Percentiles rank a stretch among this genome's conserved stretches.
Conservation (phyloP, 2,329 filamentous ascomycete genomes). For the Colletotrichum euphorbiae region DNA sequence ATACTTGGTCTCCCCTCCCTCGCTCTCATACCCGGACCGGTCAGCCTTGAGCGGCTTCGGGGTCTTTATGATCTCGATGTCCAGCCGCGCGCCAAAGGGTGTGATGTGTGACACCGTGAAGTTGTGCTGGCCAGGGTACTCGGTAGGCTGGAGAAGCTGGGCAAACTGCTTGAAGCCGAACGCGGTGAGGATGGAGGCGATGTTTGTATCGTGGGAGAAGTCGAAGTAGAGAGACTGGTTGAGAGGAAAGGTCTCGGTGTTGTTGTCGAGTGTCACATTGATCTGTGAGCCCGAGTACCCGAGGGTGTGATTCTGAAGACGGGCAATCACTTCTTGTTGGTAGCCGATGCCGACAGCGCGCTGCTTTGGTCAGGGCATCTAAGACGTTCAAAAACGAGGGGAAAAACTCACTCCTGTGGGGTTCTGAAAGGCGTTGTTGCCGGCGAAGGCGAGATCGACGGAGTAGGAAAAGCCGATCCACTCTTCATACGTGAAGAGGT, state of each 20-base stretch:
- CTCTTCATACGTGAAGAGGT: slow-evolving; percentile 79
- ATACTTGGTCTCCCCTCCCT: slow-evolving; percentile 71
- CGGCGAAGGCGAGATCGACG: slow-evolving; percentile 74
- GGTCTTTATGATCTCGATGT: slow-evolving; percentile 79
- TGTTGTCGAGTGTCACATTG: slow-evolving; percentile 78
- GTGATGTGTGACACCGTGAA: slow-evolving; percentile 76
- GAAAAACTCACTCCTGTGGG: slow-evolving; percentile 65
- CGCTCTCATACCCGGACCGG: slow-evolving; percentile 62
- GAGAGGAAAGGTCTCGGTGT: slow-evolving; percentile 75
- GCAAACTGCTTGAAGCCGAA: slow-evolving; percentile 79
- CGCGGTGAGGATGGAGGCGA: slow-evolving; percentile 75
- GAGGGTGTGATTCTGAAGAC: slow-evolving; percentile 74
- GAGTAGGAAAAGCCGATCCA: slow-evolving; percentile 80
- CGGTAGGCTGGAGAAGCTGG: slow-evolving; percentile 65
- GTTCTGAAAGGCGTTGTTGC: slow-evolving; percentile 70
- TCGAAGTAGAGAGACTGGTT: slow-evolving; percentile 81
- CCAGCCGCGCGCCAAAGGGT: slow-evolving; percentile 78
- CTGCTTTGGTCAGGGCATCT: slow-evolving; percentile 44
- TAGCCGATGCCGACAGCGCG: slow-evolving; percentile 80
- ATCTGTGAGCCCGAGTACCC: slow-evolving; percentile 69
- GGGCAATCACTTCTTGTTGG: slow-evolving; percentile 78
- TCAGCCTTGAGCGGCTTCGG: slow-evolving; percentile 71
- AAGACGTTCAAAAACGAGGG: slow-evolving; percentile 51
- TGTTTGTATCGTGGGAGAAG: slow-evolving; percentile 83
- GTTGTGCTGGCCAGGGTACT: slow-evolving; percentile 68